Percentiles rank a stretch among this genome's conserved stretches.
Evolutionary conservation across 352 stramenopile genomes (phyloP).

Genomic region (Pythium volutum): DNA sequence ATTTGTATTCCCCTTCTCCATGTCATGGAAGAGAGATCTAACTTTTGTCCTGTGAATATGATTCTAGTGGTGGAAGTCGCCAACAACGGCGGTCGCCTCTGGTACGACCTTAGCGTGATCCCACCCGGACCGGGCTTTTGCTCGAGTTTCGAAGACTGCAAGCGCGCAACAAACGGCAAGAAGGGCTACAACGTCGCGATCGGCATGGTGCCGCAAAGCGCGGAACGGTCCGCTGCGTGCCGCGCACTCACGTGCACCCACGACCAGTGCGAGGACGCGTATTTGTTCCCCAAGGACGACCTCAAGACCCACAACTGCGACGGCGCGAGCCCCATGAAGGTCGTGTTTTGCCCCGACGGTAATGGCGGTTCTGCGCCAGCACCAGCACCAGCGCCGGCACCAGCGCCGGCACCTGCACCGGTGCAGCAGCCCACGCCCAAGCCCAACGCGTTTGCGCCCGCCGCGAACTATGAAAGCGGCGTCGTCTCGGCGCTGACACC

Average conservation of each 20-base stretch:
- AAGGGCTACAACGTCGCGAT: slow-evolving; percentile 57
- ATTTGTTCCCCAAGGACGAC: slow-evolving; percentile 60
- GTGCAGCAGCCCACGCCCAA: background rate
- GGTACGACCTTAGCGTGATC: slow-evolving; percentile 69
- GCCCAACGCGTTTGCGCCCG: slow-evolving; percentile 11
- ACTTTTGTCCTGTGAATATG: background rate
- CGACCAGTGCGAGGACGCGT: slow-evolving; percentile 41
- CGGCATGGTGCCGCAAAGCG: slow-evolving; percentile 33
- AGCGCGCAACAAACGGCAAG: slow-evolving; percentile 35
- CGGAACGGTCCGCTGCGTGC: slow-evolving; percentile 29
- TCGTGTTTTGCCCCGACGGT: slow-evolving; percentile 51
- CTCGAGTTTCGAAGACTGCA: slow-evolving; percentile 35
- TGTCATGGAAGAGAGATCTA: background rate
- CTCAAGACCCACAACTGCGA: slow-evolving; percentile 66
- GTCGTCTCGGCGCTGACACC: slow-evolving; percentile 9
- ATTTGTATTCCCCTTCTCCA: background rate
- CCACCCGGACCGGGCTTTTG: slow-evolving; percentile 43
- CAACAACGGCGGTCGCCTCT: slow-evolving; percentile 25
- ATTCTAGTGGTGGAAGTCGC: slow-evolving; percentile 27
- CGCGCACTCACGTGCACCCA: slow-evolving; percentile 35
- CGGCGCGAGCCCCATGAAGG: slow-evolving; percentile 31
- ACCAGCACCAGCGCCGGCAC: background rate
- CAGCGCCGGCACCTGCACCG: slow-evolving; percentile 10
- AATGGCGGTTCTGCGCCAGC: background rate
- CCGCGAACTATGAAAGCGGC: slow-evolving; percentile 28